These are phyloP conservation scores for Simmondsia chinensis DNA, from an alignment of 148 eudicot species.

Conservation along the genomic window DNA sequence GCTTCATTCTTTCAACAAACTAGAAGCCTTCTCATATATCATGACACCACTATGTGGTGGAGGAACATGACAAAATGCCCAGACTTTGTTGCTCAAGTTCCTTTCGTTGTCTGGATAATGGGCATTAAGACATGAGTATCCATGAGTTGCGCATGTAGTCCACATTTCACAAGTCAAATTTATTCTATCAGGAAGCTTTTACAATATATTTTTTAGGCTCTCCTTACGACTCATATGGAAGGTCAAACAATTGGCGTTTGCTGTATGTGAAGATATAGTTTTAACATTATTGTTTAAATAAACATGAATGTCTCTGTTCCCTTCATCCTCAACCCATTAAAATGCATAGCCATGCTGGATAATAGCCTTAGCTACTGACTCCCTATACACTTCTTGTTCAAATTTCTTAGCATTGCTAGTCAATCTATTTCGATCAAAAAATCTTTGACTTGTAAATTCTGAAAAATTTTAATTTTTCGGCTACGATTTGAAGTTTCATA, in stretches of 20 bases:
- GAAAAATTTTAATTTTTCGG: too few species aligned
- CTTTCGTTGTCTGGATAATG: slow-evolving; percentile 3
- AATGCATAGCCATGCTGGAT: too few species aligned
- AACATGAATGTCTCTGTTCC: too few species aligned
- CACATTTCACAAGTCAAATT: slow-evolving; percentile 14
- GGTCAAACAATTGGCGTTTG: neutral
- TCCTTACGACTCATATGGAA: neutral
- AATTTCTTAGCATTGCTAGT: too few species aligned
- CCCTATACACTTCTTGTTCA: too few species aligned
- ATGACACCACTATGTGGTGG: slow-evolving; percentile 9
- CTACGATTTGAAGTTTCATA: too few species aligned
- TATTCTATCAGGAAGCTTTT: slow-evolving; percentile 5
- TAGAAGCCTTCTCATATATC: neutral
- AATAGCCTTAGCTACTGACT: too few species aligned
- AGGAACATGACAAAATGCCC: slow-evolving; percentile 5
- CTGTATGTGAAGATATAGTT: too few species aligned
- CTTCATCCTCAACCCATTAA: too few species aligned
- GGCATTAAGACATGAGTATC: slow-evolving; percentile 7
- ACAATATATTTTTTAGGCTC: neutral
- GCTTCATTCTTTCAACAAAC: slow-evolving; percentile 1
- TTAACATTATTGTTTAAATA: too few species aligned
- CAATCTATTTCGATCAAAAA: too few species aligned
- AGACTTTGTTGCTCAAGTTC: neutral
- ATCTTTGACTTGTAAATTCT: too few species aligned
- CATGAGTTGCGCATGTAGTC: slow-evolving; percentile 6